A percentile compares a stretch with the other conserved stretches of the same genome.
phyloP scores from a whole-genome alignment of 2,329 filamentous ascomycete genomes.

The Pseudocercospora fijiensis region DNA sequence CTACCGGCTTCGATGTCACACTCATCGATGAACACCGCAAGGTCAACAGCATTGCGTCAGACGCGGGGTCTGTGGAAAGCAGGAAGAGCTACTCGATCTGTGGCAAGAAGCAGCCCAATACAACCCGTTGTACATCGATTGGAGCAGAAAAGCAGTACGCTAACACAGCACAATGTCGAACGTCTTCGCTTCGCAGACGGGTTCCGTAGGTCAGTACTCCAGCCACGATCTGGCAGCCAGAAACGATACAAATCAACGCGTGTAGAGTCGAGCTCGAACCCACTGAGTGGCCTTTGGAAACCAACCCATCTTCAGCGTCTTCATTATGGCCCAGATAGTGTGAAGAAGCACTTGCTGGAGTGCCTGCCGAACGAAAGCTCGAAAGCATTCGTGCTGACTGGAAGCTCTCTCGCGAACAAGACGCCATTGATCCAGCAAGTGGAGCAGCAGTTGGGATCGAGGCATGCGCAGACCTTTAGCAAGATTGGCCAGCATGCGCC shows the following conservation, averaged over 20 bases:
- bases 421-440: conserved; percentile 54
- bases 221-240: conserved; percentile 12
- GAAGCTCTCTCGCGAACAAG: conserved; percentile 54
- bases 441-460: conserved; percentile 49
- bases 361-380: conserved; percentile 47
- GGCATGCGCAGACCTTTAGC: conserved; percentile 57
- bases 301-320: conserved; percentile 52
- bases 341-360: conserved; percentile 49
- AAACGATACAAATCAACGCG: conserved; percentile 41
- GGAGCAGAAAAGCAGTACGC: not conserved
- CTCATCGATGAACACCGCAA: not conserved
- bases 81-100: not conserved
- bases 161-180: conserved; percentile 15
- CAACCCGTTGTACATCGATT: not conserved
- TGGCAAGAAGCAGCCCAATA: not conserved
- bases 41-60: not conserved
- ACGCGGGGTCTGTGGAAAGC: not conserved
- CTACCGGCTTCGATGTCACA: no score
- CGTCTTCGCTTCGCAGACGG: conserved; percentile 12
- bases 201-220: conserved; percentile 26
- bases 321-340: conserved; percentile 52
- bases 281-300: conserved; percentile 53
- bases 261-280: conserved; percentile 45
- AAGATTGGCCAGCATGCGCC: conserved; percentile 58
- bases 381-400: conserved; percentile 60